Evolutionary conservation across 345 rosid species (phyloP).

Genomic region (Rhizophora apiculata): DNA sequence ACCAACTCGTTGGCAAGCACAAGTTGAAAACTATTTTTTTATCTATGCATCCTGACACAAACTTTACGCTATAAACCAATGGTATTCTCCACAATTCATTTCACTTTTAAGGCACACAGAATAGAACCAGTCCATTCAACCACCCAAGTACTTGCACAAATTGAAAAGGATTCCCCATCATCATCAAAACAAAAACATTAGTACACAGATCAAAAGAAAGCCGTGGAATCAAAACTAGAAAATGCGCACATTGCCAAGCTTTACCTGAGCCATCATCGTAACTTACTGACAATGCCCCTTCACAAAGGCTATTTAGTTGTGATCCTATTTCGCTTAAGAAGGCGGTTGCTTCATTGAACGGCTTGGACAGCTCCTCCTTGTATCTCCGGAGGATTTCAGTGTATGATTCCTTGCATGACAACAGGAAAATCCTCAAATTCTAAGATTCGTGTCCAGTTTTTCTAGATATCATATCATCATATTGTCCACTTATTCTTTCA

Average conservation of each 20-base stretch:
- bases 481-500: background rate
- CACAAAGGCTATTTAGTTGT: constrained; percentile 51
- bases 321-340: constrained; percentile 60
- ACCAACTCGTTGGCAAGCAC: background rate
- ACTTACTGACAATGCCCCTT: constrained; percentile 31
- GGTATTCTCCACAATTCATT: background rate
- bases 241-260: constrained; percentile 4
- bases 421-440: too few species aligned
- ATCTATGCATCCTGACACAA: constrained; percentile 13
- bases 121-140: background rate
- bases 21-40: constrained; percentile 16
- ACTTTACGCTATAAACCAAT: too few species aligned
- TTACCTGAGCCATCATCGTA: constrained; percentile 42
- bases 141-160: background rate
- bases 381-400: constrained; percentile 51
- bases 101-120: constrained; percentile 7
- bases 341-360: constrained; percentile 51
- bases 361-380: constrained; percentile 63
- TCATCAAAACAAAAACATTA: too few species aligned
- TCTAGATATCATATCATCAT: background rate
- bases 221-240: constrained; percentile 1
- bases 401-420: constrained; percentile 47
- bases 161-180: too few species aligned
- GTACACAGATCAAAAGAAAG: background rate
- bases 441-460: too few species aligned